Percentiles rank a stretch among this genome's conserved stretches.
These are phyloP conservation scores for Aspergillus sp. DNA, from an alignment of 2,329 filamentous ascomycete genomes.

Conservation along the genomic window DNA sequence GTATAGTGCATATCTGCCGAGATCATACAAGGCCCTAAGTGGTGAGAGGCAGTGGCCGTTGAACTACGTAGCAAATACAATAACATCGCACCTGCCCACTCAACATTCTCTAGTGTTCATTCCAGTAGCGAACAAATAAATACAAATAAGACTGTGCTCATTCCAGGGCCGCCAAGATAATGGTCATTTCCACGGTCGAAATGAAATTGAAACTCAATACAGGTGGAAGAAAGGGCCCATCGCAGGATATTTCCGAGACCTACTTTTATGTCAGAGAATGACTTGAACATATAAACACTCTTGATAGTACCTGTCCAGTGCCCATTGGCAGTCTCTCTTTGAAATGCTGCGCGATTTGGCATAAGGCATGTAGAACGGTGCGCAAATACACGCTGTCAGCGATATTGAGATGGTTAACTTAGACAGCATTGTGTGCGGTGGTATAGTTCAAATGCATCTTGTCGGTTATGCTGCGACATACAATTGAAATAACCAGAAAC, in stretches of 20 bases:
- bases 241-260: neutral
- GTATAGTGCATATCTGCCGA: too few species aligned
- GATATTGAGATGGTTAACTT: neutral
- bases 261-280: neutral
- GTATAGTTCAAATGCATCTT: neutral
- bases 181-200: too few species aligned
- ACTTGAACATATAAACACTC: too few species aligned
- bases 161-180: too few species aligned
- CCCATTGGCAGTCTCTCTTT: neutral
- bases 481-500: neutral
- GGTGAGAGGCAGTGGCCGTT: too few species aligned
- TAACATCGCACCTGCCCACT: too few species aligned
- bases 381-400: conserved; percentile 7
- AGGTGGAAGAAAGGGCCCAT: conserved; percentile 4
- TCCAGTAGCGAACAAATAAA: too few species aligned
- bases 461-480: too few species aligned
- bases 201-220: neutral
- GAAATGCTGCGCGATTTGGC: neutral
- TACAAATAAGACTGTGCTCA: too few species aligned
- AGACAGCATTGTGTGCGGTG: neutral
- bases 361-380: conserved; percentile 13
- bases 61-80: too few species aligned
- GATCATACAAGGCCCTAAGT: too few species aligned
- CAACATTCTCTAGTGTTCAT: too few species aligned
- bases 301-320: neutral